Evolutionary conservation across 1,284 basidiomycete genomes (phyloP).

Genomic region (Afroboletus lepidellus): DNA sequence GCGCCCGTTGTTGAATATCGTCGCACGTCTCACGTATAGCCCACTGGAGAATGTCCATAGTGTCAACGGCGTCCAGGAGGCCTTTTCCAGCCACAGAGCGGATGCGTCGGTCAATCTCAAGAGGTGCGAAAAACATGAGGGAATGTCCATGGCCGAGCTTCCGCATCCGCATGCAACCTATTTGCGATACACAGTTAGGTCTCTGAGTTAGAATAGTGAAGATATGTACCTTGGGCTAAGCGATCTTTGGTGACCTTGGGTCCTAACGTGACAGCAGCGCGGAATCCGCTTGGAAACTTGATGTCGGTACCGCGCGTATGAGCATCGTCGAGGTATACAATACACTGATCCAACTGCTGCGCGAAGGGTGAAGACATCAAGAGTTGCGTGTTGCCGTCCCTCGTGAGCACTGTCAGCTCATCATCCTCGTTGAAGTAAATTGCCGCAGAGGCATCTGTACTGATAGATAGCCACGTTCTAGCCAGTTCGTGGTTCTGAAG

Average conservation of each 20-base stretch:
- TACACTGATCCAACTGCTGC: constrained; percentile 42
- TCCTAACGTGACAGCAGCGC: constrained; percentile 37
- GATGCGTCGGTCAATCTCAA: constrained; percentile 44
- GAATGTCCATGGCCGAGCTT: constrained; percentile 41
- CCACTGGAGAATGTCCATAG: constrained; percentile 45
- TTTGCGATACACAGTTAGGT: neutral
- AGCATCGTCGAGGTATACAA: constrained; percentile 57
- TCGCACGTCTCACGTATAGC: constrained; percentile 45
- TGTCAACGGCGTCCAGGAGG: constrained; percentile 12
- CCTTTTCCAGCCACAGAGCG: constrained; percentile 25
- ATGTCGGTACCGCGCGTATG: constrained; percentile 39
- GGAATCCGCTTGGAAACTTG: constrained; percentile 3
- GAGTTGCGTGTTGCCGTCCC: constrained; percentile 39
- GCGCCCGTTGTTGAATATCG: constrained; percentile 40
- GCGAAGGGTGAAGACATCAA: constrained; percentile 44
- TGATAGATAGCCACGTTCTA: constrained; percentile 39
- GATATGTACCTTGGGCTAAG: constrained; percentile 46
- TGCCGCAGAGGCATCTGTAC: constrained; percentile 37
- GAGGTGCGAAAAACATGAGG: constrained; percentile 49
- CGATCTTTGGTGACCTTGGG: constrained; percentile 55
- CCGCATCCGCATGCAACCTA: constrained; percentile 53
- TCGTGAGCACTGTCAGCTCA: constrained; percentile 41
- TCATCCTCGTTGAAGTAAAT: no score
- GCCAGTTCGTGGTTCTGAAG: constrained; percentile 44
- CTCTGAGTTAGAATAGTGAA: neutral